Evolutionary conservation across 228 moss, liverwort and hornwort genomes (phyloP), one percentile per base, ranked within the genome.

Genomic region (Sphagnum magellanicum): DNA sequence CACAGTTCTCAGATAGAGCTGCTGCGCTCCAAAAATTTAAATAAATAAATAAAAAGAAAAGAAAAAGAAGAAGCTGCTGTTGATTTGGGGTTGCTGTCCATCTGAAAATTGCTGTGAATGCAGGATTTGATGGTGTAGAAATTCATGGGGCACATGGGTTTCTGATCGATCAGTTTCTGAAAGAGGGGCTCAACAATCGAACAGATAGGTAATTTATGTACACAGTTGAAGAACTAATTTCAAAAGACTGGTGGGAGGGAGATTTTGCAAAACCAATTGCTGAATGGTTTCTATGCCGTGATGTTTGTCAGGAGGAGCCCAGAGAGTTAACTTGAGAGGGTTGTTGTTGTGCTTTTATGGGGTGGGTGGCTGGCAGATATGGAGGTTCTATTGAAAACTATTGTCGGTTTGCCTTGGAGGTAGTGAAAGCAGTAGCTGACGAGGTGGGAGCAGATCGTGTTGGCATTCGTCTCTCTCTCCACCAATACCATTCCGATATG

Each of bases 61-160:
- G 2, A 32, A 3, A 32, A 32, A 32, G 32, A 32, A 32, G 32
- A 32, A 32, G 32, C 32, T 59, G 12, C 15, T 11, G 15, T 11
- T 15, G 59, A 11, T 59, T 59, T 59, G 11, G 11, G 59, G 15
- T 11, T 59, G 59, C 15, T 59, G 59, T 11, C 11, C n/a, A 66
- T 59, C 15, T 6, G 10, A 5, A n/a, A 16, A 13, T 5, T 49
- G 2, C 16, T 64, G 63, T 48, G 15, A 14, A 59, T 66, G 65
- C 65, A 81, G 84, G 84, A 63, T 88, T 88, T 61, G 84, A 87
- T 32, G 87, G 87, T 0, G 80, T 83, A 11, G 87, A 83, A 63
- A 46, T 87, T 10, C 83, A 83, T 58, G 83, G 49, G 16, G 87
- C 80, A 9, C 74, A 81, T 49, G 83, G 83, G 16, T 87, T 79